These are phyloP conservation scores for Bipolaris oryzae DNA, from an alignment of 2,329 filamentous ascomycete genomes.

Conservation along the genomic window DNA sequence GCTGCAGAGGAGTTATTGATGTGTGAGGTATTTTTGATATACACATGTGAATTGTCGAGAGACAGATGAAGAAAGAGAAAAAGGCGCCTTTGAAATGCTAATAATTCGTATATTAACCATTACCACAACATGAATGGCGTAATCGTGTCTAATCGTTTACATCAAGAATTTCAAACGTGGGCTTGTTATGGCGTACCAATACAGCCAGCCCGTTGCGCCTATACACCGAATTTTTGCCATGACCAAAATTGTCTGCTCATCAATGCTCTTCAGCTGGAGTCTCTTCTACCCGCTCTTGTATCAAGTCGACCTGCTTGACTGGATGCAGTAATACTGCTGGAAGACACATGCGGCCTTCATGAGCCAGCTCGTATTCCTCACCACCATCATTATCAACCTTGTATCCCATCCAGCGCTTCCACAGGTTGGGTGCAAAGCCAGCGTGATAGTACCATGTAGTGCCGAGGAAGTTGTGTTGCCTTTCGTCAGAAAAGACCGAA, in stretches of 20 bases:
- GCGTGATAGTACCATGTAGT: constrained; percentile 62
- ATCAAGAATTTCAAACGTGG: constrained; percentile 9
- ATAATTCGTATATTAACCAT: constrained; percentile 1
- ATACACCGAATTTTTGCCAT: background rate
- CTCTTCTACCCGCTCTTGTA: constrained; percentile 45
- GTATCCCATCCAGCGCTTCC: constrained; percentile 62
- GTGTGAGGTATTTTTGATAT: constrained; percentile 63
- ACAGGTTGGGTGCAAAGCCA: constrained; percentile 60
- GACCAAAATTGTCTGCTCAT: background rate
- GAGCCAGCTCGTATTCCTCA: constrained; percentile 50
- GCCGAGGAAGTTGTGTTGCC: constrained; percentile 61
- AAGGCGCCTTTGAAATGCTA: background rate
- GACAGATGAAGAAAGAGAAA: background rate
- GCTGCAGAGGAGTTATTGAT: constrained; percentile 69
- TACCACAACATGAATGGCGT: background rate
- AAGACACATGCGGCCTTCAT: constrained; percentile 58
- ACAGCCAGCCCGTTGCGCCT: constrained; percentile 1
- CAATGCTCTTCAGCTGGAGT: background rate
- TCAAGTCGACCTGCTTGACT: constrained; percentile 57
- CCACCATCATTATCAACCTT: constrained; percentile 59
- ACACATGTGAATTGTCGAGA: background rate
- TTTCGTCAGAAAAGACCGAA: constrained; percentile 57
- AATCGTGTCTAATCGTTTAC: constrained; percentile 5
- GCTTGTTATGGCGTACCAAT: background rate
- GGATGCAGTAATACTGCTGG: constrained; percentile 57